A percentile compares a stretch with the other conserved stretches of the same genome.
Conservation (phyloP, 495 filamentous ascomycete species). For the Trichoderma parareesei region DNA sequence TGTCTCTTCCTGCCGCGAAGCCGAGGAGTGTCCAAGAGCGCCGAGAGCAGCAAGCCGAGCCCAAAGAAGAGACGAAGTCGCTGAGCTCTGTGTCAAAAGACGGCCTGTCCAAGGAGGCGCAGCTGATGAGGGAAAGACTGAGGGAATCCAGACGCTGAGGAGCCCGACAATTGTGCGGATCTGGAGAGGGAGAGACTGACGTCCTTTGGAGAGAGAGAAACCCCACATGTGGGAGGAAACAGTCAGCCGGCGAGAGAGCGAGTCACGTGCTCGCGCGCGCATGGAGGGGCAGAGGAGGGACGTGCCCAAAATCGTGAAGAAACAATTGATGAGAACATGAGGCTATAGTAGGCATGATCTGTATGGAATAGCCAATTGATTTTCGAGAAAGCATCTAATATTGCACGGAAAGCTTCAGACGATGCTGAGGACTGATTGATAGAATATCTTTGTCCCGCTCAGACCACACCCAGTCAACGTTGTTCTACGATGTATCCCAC, state of each 20-base stretch:
- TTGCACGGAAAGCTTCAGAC: no score
- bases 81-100: background rate
- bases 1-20: background rate
- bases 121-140: no score
- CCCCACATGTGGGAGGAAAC: conserved; percentile 7
- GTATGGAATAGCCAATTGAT: background rate
- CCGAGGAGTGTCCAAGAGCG: background rate
- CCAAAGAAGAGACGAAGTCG: background rate
- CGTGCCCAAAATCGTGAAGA: background rate
- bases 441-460: no score
- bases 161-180: conserved; percentile 2
- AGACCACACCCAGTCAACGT: no score
- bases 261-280: background rate
- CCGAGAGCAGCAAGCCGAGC: background rate
- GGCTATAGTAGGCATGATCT: background rate
- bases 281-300: background rate
- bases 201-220: background rate
- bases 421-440: no score
- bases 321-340: background rate
- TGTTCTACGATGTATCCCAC: no score
- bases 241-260: background rate
- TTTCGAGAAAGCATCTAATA: no score
- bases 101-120: background rate
- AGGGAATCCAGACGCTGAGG: background rate
- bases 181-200: conserved; percentile 4